Evolutionary conservation across 2,329 filamentous ascomycete genomes (phyloP).

Genomic region (Xylaria polymorpha): DNA sequence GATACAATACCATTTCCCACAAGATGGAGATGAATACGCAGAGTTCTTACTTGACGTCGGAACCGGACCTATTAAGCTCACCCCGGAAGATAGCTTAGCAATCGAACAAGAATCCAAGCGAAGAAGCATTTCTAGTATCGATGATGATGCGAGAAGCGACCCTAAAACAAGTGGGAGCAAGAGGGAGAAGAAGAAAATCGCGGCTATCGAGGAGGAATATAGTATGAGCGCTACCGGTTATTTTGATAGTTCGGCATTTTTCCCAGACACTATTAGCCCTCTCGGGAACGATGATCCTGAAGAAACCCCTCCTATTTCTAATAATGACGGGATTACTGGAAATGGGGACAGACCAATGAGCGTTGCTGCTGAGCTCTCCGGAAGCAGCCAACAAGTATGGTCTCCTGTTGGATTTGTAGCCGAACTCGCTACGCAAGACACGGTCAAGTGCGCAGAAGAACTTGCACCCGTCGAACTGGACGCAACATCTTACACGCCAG

Average conservation of each 20-base stretch:
- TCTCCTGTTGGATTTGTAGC: slow-evolving; percentile 47
- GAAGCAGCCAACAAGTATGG: slow-evolving; percentile 33
- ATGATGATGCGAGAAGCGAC: slow-evolving; percentile 37
- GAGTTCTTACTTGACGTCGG: slow-evolving; percentile 57
- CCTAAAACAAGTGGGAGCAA: slow-evolving; percentile 39
- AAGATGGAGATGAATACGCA: slow-evolving; percentile 68
- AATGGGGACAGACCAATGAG: background rate
- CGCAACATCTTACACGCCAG: slow-evolving; percentile 37
- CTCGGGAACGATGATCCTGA: slow-evolving; percentile 57
- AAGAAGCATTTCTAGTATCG: slow-evolving; percentile 43
- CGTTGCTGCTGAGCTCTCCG: slow-evolving; percentile 41
- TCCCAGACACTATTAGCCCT: slow-evolving; percentile 62
- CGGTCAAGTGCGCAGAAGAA: slow-evolving; percentile 50
- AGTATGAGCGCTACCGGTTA: slow-evolving; percentile 54
- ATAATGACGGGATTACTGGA: slow-evolving; percentile 4
- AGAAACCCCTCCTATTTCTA: slow-evolving; percentile 38
- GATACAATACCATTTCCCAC: slow-evolving; percentile 67
- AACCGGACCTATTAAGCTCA: slow-evolving; percentile 54
- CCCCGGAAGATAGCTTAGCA: slow-evolving; percentile 65
- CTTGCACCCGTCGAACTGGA: slow-evolving; percentile 50
- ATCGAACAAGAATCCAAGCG: slow-evolving; percentile 63
- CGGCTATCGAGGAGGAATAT: slow-evolving; percentile 43
- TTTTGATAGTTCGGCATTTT: slow-evolving; percentile 65
- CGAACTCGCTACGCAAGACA: slow-evolving; percentile 48
- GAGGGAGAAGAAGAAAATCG: slow-evolving; percentile 37